phyloP scores from a whole-genome alignment of 1,284 basidiomycete species.

The Sanghuangporus baumii region DNA sequence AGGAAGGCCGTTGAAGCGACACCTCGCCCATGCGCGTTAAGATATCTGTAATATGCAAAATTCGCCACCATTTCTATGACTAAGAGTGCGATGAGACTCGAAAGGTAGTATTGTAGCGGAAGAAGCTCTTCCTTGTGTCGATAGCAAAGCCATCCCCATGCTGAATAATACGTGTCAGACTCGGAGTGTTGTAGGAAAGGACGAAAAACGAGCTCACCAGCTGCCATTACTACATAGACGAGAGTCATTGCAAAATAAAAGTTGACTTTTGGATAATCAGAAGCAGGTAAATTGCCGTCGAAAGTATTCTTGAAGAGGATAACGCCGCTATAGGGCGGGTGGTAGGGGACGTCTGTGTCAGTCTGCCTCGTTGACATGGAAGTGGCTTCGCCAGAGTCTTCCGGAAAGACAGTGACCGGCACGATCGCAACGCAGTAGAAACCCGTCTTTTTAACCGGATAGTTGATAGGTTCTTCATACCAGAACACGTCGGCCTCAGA shows the following conservation, averaged over 20 bases:
- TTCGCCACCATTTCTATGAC: slow-evolving; percentile 92
- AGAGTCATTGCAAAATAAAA: slow-evolving; percentile 42
- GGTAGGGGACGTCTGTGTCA: slow-evolving; percentile 48
- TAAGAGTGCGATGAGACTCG: slow-evolving; percentile 84
- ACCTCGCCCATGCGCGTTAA: slow-evolving; percentile 82
- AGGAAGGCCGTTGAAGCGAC: slow-evolving; percentile 77
- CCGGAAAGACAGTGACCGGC: slow-evolving; percentile 66
- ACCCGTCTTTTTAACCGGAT: slow-evolving; percentile 82
- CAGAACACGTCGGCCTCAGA: slow-evolving; percentile 35
- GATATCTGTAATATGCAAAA: slow-evolving; percentile 84
- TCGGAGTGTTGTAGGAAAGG: slow-evolving; percentile 43
- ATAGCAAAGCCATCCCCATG: slow-evolving; percentile 86
- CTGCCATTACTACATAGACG: background rate
- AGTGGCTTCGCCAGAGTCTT: slow-evolving; percentile 22
- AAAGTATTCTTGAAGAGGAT: slow-evolving; percentile 90
- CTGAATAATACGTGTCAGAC: slow-evolving; percentile 45
- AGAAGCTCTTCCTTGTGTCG: slow-evolving; percentile 79
- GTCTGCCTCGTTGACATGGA: slow-evolving; percentile 13
- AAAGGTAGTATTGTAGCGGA: slow-evolving; percentile 91
- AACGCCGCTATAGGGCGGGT: slow-evolving; percentile 78
- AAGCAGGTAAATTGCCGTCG: slow-evolving; percentile 82
- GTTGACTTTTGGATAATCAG: slow-evolving; percentile 97
- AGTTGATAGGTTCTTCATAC: slow-evolving; percentile 66
- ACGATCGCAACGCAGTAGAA: slow-evolving; percentile 93
- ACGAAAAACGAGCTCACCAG: background rate